These are phyloP conservation scores for Ophiostoma populinum DNA, from an alignment of 2,329 filamentous ascomycete species.

Conservation along the genomic window DNA sequence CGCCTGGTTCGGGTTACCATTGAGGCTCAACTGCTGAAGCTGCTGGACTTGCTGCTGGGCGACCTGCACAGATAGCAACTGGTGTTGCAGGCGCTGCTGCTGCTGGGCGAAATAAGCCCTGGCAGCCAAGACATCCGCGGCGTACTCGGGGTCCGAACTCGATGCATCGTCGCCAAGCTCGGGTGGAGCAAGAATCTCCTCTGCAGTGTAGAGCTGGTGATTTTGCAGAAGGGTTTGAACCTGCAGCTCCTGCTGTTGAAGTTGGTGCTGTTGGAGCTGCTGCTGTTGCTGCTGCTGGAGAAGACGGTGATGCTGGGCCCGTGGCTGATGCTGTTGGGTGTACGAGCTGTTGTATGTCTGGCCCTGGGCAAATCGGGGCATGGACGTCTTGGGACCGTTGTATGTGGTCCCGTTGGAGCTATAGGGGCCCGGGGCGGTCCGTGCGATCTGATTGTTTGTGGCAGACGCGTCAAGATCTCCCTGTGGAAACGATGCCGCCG, in stretches of 20 bases:
- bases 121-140: constrained; percentile 75
- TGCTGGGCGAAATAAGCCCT: constrained; percentile 88
- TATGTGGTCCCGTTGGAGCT: constrained; percentile 25
- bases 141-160: constrained; percentile 71
- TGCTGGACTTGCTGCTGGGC: constrained; percentile 74
- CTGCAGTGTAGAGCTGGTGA: constrained; percentile 50
- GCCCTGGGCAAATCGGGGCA: constrained; percentile 24
- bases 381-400: constrained; percentile 38
- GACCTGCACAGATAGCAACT: constrained; percentile 68
- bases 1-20: constrained; percentile 25
- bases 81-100: constrained; percentile 87
- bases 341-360: constrained; percentile 13
- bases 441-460: constrained; percentile 22
- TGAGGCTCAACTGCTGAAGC: constrained; percentile 61
- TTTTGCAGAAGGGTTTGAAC: neutral
- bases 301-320: constrained; percentile 15
- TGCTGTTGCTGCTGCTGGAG: neutral
- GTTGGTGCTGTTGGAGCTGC: neutral
- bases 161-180: constrained; percentile 48
- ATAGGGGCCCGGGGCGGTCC: constrained; percentile 27
- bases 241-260: constrained; percentile 18
- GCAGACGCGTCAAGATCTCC: constrained; percentile 24
- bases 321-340: constrained; percentile 17
- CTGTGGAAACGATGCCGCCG: constrained; percentile 45
- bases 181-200: constrained; percentile 76